Percentiles rank a stretch among this genome's conserved stretches.
phyloP scores from a whole-genome alignment of 306 rosid species.

The Alnus glutinosa region DNA sequence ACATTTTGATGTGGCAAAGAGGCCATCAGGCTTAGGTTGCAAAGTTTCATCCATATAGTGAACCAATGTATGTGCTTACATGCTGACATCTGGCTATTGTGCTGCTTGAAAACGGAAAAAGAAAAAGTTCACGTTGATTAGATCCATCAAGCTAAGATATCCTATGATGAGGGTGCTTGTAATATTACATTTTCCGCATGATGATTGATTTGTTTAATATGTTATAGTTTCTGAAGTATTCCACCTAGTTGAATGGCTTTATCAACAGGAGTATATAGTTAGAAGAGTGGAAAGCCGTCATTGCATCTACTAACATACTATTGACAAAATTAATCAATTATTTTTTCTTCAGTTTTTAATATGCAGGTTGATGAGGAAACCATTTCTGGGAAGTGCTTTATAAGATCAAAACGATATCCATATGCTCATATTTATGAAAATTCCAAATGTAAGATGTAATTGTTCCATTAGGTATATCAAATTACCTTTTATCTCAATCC shows the following conservation, averaged over 20 bases:
- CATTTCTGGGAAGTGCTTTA: slow-evolving; percentile 64
- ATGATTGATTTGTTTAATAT: not conserved
- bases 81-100: not conserved
- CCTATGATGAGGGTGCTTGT: not conserved
- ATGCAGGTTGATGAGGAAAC: slow-evolving; percentile 61
- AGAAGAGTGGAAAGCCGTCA: slow-evolving; percentile 9
- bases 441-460: slow-evolving; percentile 66
- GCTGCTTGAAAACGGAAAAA: not conserved
- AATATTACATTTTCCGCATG: not conserved
- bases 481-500: slow-evolving; percentile 23
- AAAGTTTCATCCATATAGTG: not conserved
- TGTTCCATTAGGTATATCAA: slow-evolving; percentile 14
- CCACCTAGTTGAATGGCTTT: not conserved
- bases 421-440: slow-evolving; percentile 71
- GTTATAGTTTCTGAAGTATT: not conserved
- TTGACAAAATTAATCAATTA: not conserved
- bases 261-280: not conserved
- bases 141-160: not conserved
- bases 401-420: slow-evolving; percentile 55
- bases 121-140: not conserved
- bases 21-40: not conserved
- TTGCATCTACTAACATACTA: not conserved
- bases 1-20: not conserved
- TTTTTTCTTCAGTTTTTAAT: slow-evolving; percentile 47
- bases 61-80: not conserved